phyloP scores from a whole-genome alignment of 495 filamentous ascomycete species.

The Xylaria sp. region DNA sequence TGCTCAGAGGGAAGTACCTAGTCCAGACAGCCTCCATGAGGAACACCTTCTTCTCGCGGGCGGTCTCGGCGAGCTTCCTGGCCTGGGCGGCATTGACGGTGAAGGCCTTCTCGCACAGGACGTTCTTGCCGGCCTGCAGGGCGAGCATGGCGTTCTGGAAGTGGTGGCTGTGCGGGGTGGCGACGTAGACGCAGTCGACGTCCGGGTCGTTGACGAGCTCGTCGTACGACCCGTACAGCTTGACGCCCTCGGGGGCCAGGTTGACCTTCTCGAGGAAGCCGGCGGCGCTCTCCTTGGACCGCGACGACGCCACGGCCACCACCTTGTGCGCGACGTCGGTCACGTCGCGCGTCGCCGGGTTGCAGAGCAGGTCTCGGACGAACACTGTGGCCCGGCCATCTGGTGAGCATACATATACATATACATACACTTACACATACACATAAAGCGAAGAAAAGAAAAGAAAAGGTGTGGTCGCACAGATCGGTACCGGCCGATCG shows the following conservation, averaged over 20 bases:
- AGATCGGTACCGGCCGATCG: neutral
- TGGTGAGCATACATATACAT: no score
- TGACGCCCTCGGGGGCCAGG: conserved; percentile 65
- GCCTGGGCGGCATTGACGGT: conserved; percentile 88
- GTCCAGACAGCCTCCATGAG: conserved; percentile 99
- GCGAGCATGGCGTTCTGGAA: conserved; percentile 88
- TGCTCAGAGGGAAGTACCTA: conserved; percentile 82
- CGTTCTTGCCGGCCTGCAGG: conserved; percentile 83
- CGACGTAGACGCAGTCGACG: conserved; percentile 90
- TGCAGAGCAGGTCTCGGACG: conserved; percentile 79
- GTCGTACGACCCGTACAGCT: conserved; percentile 81
- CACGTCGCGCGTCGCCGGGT: conserved; percentile 74
- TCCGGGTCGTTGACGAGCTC: conserved; percentile 77
- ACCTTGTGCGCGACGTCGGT: conserved; percentile 80
- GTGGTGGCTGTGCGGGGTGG: conserved; percentile 95
- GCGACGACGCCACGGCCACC: conserved; percentile 82
- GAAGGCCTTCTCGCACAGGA: conserved; percentile 93
- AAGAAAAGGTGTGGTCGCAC: conserved; percentile 2
- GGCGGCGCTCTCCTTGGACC: conserved; percentile 68
- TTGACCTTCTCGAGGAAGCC: conserved; percentile 73
- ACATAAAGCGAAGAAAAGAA: no score
- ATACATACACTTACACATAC: no score
- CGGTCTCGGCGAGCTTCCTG: conserved; percentile 74
- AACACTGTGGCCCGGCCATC: conserved; percentile 63
- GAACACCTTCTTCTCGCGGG: conserved; percentile 82